A percentile compares a stretch with the other conserved stretches of the same genome.
Evolutionary conservation across 805 yeast genomes (phyloP).

Genomic region (Candida ascalaphidarum): DNA sequence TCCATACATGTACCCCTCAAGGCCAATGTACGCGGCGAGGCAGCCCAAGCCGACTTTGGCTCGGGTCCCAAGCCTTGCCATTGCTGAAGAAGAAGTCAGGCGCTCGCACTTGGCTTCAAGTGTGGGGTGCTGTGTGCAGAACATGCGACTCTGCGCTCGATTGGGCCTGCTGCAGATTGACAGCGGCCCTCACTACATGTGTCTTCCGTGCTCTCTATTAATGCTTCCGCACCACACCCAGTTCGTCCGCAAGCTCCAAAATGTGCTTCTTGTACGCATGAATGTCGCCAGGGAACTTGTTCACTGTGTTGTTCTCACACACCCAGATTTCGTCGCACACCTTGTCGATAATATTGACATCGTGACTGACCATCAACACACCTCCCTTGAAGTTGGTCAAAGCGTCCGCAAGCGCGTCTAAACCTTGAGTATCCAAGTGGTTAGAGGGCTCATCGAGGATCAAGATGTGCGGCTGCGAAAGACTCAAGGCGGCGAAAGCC

Average conservation of each 20-base stretch:
- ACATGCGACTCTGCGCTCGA: no score
- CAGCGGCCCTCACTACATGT: no score
- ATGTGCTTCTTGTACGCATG: slow-evolving; percentile 87
- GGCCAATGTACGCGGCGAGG: slow-evolving; percentile 51
- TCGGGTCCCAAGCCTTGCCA: no score
- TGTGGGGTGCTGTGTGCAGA: no score
- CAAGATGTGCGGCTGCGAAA: slow-evolving; percentile 83
- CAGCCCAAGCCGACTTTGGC: slow-evolving; percentile 36
- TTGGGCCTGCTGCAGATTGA: no score
- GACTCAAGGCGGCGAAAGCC: slow-evolving; percentile 92
- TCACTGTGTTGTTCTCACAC: slow-evolving; percentile 77
- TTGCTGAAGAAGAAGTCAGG: no score
- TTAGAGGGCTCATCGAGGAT: slow-evolving; percentile 96
- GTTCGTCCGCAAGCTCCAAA: slow-evolving; percentile 61
- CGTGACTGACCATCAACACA: slow-evolving; percentile 95
- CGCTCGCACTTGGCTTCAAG: no score
- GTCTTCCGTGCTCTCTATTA: no score
- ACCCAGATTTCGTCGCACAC: slow-evolving; percentile 96
- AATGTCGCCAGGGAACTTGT: slow-evolving; percentile 73
- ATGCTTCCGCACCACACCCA: slow-evolving; percentile 90
- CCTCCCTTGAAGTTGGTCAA: slow-evolving; percentile 88
- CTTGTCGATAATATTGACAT: slow-evolving; percentile 78
- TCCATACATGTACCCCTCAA: slow-evolving; percentile 53
- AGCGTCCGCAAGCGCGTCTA: slow-evolving; percentile 92
- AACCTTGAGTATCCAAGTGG: slow-evolving; percentile 96